phyloP scores from a whole-genome alignment of 148 eudicot species.

The Rhododendron kiyosumense region DNA sequence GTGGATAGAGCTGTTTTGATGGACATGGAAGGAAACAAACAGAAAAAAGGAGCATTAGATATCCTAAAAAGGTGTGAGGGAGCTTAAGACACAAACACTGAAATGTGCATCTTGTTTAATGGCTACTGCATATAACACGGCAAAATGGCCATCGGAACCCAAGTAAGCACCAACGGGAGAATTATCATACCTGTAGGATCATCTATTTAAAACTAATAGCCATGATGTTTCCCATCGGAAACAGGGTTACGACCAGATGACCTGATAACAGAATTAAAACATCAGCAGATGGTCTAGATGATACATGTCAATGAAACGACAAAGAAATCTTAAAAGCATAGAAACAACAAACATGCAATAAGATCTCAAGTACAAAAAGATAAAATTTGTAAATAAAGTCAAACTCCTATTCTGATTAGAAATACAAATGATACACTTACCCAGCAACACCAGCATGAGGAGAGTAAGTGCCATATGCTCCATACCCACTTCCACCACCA shows the following conservation, averaged over 20 bases:
- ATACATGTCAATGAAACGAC: neutral
- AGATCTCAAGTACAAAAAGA: neutral
- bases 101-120: neutral
- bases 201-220: constrained; percentile 24
- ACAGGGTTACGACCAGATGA: constrained; percentile 32
- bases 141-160: neutral
- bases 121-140: neutral
- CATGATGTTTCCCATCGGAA: constrained; percentile 50
- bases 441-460: constrained; percentile 49
- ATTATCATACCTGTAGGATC: neutral
- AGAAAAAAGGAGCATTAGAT: constrained; percentile 45
- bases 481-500: constrained; percentile 51
- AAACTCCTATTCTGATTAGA: neutral
- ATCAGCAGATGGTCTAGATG: neutral
- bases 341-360: neutral
- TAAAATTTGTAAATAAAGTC: neutral
- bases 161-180: neutral
- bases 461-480: constrained; percentile 67
- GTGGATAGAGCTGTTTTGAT: constrained; percentile 60
- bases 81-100: constrained; percentile 7
- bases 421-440: constrained; percentile 32
- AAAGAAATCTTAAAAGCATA: neutral
- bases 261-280: constrained; percentile 31
- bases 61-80: constrained; percentile 25
- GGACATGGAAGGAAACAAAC: constrained; percentile 43